Percentiles rank a stretch among this genome's conserved stretches.
These are phyloP conservation scores for Aspergillus homomorphus DNA, from an alignment of 495 filamentous ascomycete species.

Conservation along the genomic window DNA sequence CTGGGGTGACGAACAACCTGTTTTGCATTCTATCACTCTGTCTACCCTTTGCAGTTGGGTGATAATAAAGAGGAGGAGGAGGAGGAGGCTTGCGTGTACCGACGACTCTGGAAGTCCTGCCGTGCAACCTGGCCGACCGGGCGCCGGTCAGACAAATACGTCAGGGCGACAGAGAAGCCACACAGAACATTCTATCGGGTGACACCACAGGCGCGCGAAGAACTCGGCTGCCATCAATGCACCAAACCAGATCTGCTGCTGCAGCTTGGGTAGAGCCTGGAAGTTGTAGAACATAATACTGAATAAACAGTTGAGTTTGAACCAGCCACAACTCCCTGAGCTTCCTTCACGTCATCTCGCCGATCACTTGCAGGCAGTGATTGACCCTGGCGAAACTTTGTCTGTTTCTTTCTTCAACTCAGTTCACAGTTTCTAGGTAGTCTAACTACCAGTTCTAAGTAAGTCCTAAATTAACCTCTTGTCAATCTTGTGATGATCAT, in stretches of 20 bases:
- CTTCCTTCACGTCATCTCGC: background rate
- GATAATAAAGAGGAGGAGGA: no score
- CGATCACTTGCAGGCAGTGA: background rate
- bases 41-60: background rate
- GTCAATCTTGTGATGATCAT: background rate
- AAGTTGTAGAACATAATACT: conserved; percentile 1
- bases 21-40: background rate
- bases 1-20: no score
- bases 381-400: background rate
- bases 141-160: conserved; percentile 1
- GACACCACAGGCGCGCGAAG: conserved; percentile 16
- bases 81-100: background rate
- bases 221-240: no score
- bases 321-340: background rate
- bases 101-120: background rate
- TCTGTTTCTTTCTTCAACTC: no score
- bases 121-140: background rate
- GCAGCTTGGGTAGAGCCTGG: no score
- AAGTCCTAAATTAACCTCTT: no score
- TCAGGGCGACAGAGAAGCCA: conserved; percentile 3
- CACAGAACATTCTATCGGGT: conserved; percentile 8
- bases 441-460: no score
- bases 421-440: no score
- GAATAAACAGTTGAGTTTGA: no score
- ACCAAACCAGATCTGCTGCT: no score